A percentile compares a stretch with the other conserved stretches of the same genome.
phyloP scores from a whole-genome alignment of 768 basidiomycete genomes.

The Russula foetens region DNA sequence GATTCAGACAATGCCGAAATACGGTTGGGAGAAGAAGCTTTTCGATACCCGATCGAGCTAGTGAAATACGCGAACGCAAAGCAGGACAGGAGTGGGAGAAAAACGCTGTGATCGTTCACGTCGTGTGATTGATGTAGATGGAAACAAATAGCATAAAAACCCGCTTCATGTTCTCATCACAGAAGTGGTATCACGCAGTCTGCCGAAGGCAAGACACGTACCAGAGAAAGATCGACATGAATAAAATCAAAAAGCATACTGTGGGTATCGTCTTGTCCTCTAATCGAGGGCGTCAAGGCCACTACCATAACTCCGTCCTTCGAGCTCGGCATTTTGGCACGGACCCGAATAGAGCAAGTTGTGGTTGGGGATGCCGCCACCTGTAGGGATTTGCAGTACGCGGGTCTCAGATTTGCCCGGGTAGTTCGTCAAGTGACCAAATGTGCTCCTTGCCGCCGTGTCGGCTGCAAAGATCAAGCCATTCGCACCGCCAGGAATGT shows the following conservation, averaged over 20 bases:
- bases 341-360: conserved; percentile 21
- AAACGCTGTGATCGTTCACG: neutral
- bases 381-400: conserved; percentile 24
- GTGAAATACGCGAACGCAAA: too few species aligned
- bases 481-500: conserved; percentile 18
- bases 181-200: neutral
- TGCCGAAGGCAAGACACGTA: too few species aligned
- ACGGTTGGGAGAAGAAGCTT: too few species aligned
- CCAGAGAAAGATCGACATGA: too few species aligned
- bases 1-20: too few species aligned
- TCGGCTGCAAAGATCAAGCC: conserved; percentile 23
- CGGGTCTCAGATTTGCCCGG: conserved; percentile 19
- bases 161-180: neutral
- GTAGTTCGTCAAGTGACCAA: conserved; percentile 23
- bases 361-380: conserved; percentile 20
- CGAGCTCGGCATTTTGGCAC: neutral
- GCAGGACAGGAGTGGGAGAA: neutral
- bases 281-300: conserved; percentile 9
- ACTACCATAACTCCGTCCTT: neutral
- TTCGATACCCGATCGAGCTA: too few species aligned
- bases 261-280: neutral
- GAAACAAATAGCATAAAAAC: too few species aligned
- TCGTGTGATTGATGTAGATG: neutral
- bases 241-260: neutral
- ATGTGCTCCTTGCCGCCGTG: conserved; percentile 4